Evolutionary conservation across 805 yeast species (phyloP).

Genomic region (Ogataea henricii): DNA sequence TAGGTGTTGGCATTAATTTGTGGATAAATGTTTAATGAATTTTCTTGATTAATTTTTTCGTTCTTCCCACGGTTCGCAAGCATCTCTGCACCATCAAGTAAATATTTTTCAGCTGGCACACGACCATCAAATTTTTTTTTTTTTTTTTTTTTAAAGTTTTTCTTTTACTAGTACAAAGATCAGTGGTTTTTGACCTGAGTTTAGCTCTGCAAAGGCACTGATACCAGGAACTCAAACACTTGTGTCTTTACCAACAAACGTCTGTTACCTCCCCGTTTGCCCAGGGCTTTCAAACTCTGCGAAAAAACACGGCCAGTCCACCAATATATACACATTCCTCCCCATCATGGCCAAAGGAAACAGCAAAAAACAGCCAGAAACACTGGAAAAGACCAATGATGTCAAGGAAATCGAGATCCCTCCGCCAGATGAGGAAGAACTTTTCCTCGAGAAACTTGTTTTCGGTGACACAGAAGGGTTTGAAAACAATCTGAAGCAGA

Average conservation of each 20-base stretch:
- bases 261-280: neutral
- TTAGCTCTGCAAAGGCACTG: neutral
- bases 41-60: neutral
- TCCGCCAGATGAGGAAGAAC: conserved; percentile 84
- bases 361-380: conserved; percentile 5
- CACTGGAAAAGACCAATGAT: conserved; percentile 9
- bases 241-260: neutral
- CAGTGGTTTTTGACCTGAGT: neutral
- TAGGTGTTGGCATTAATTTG: neutral
- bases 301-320: neutral
- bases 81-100: conserved; percentile 8
- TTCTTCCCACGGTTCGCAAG: neutral
- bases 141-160: conserved; percentile 1
- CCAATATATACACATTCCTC: neutral
- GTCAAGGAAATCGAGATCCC: conserved; percentile 40
- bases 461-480: conserved; percentile 87
- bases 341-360: conserved; percentile 14
- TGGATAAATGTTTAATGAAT: neutral
- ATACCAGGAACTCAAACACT: neutral
- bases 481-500: conserved; percentile 59
- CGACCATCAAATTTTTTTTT: conserved; percentile 8
- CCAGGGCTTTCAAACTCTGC: neutral
- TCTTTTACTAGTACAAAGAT: neutral
- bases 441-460: conserved; percentile 75
- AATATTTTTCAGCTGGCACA: conserved; percentile 1